phyloP scores from a whole-genome alignment of 257 asterid species.

The Solanum paucissectum region DNA sequence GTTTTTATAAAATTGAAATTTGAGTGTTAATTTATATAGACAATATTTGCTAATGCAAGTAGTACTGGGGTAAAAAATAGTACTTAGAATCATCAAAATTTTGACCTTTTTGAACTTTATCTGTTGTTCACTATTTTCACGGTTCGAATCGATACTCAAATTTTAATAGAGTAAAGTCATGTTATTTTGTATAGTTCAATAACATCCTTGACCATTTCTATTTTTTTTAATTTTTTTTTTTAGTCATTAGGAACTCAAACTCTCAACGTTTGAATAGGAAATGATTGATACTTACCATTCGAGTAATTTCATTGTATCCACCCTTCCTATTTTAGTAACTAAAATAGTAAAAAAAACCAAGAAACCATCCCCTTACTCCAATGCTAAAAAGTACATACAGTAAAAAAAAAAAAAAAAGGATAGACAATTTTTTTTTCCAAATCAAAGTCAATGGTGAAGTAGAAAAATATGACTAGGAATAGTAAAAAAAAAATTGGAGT shows the following conservation, averaged over 20 bases:
- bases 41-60: neutral
- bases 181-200: neutral
- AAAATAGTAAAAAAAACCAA: neutral
- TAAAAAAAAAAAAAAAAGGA: neutral
- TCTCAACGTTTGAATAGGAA: accelerated
- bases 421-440: neutral
- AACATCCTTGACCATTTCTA: neutral
- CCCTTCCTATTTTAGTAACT: neutral
- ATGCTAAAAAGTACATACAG: neutral
- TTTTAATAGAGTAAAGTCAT: neutral
- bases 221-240: too few species aligned
- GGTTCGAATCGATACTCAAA: accelerated
- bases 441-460: neutral
- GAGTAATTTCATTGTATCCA: neutral
- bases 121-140: accelerated
- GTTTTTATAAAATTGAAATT: neutral
- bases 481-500: neutral
- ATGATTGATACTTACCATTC: neutral
- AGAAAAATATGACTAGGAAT: neutral
- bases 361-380: neutral
- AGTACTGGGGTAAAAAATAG: neutral
- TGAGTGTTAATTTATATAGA: neutral
- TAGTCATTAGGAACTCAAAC: too few species aligned
- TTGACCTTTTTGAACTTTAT: neutral
- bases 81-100: neutral